Evolutionary conservation across 2,329 filamentous ascomycete species (phyloP).

Genomic region (Ceratocystiopsis sp.): DNA sequence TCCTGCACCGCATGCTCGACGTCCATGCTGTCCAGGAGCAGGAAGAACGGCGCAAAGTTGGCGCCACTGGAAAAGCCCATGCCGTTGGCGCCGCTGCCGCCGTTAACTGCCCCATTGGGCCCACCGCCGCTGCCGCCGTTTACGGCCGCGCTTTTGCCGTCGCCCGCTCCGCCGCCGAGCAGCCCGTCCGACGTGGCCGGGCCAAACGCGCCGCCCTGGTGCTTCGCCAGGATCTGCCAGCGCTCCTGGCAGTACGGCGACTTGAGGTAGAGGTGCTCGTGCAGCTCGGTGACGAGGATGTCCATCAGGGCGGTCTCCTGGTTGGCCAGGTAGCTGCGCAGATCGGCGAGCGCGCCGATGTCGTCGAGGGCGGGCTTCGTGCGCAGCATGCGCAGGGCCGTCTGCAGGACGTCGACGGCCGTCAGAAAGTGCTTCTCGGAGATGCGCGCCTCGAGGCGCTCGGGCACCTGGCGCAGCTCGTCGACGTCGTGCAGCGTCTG

Average conservation of each 20-base stretch:
- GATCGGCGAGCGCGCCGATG: slow-evolving; percentile 73
- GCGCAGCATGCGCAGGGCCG: slow-evolving; percentile 65
- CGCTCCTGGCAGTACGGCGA: slow-evolving; percentile 93
- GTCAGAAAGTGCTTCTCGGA: slow-evolving; percentile 91
- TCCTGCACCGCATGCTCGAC: slow-evolving; percentile 50
- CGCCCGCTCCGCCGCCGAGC: too few relatives aligned
- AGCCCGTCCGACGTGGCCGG: neutral
- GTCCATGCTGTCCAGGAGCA: slow-evolving; percentile 43
- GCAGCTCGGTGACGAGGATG: slow-evolving; percentile 90
- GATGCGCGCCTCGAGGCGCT: slow-evolving; percentile 83
- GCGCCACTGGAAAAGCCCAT: slow-evolving; percentile 21
- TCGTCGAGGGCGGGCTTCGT: slow-evolving; percentile 70
- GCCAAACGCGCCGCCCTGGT: slow-evolving; percentile 27
- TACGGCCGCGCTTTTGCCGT: too few relatives aligned
- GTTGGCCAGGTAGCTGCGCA: slow-evolving; percentile 77
- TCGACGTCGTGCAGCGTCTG: slow-evolving; percentile 73
- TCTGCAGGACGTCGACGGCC: slow-evolving; percentile 82
- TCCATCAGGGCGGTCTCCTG: slow-evolving; percentile 87
- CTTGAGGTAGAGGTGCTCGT: slow-evolving; percentile 93
- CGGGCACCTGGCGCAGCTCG: slow-evolving; percentile 73
- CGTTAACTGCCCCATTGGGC: neutral
- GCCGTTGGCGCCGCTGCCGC: neutral
- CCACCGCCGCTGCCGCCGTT: neutral
- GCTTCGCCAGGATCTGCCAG: slow-evolving; percentile 70
- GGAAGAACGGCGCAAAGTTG: slow-evolving; percentile 36